Base-by-base conservation (phyloP, 139 green algal species). In the Desmodesmus armatus region DNA sequence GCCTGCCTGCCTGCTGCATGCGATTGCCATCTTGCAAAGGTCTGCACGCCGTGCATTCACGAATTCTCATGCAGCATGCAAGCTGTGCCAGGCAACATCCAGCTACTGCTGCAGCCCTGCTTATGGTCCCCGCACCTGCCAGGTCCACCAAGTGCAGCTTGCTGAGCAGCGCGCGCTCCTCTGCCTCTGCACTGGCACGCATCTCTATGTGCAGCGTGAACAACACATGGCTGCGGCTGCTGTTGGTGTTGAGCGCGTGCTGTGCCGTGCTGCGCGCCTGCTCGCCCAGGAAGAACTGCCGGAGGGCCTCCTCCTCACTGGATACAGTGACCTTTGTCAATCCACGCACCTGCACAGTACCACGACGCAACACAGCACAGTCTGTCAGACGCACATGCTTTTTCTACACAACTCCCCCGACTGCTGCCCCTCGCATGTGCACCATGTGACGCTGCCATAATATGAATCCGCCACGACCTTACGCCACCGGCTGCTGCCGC, bases 131-230 rank as follows among this genome's bases (percentile, higher is more conserved):
- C n/a, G n/a, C n/a, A 21, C 67, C 67, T 47, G 67, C 67, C 67
- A 75, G 19, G 35, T 75, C 67, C 19, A 75, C 91, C 60, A 96
- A 86, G 74, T 93, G 88, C 41, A 96, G 66, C 78, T 94, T 93
- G 49, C 80, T 91, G 47, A 93, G 67, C 37, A 94, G 83, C 2
- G 90, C 91, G 3, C 88, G 82, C 87, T 96, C 94, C n/a, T n/a
- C 82, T 37, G 88, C 91, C 27, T 91, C 91, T 9, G 89, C 89
- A 65, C 88, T 93, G 62, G 88, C 89, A 43, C 92, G 86, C 43
- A 89, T 93, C 79, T 95, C 89, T 29, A 96, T 27, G 73, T 95
- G 88, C 17, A 96, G 27, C 3, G 89, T 96, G 89, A 97, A 96
- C 23, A 97, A 83, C n/a, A 85, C 93, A 88, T 97, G 94, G 15